Evolutionary conservation across 306 rosid genomes (phyloP), one percentile per base, ranked within the genome.

Genomic region (Betula pendula): DNA sequence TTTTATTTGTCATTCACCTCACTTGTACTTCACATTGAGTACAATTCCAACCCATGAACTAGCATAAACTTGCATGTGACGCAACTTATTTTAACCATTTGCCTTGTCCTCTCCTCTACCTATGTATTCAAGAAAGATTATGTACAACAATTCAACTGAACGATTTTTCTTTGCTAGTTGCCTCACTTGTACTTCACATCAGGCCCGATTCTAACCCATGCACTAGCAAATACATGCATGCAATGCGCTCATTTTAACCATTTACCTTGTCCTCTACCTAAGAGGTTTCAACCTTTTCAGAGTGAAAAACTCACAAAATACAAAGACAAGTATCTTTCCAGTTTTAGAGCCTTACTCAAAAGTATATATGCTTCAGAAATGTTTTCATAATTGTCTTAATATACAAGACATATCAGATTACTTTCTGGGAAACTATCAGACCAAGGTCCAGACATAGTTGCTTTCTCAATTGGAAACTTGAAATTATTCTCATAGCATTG

Each of bases 241-340:
- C 70, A 63, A 63, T 63, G 70, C 70, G 33, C 12, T 63, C 70
- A 35, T 63, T 15, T 33, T 4, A 29, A 63, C 13, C 24, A 63
- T 15, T 19, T 17, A 31, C 68, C 20, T 29, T 29, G 68, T 29
- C 5, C 20, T 29, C 9, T 8, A 4, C 42, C 68, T 29, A 60
- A 60, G 24, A 35, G 47, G 45, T 35, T 63, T 35, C 22, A 65
- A 19, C 70, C 15, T 65, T 65, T 38, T 35, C 8, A 65, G 47
- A 35, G 70, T 1, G 48, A 38, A 33, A 65, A 65, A 3, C 48
- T 35, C 40, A 31, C 40, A 65, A 19, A 35, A 65, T 19, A 10
- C 22, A 65, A 1, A 35, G 48, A 33, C 11, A 35, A 11, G 45
- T 0, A 17, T 5, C 66, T 65, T 35, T 43, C 9, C 15, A 3